These are phyloP conservation scores for Daldinia eschscholtzii DNA, from an alignment of 2,329 filamentous ascomycete genomes.

Conservation along the genomic window DNA sequence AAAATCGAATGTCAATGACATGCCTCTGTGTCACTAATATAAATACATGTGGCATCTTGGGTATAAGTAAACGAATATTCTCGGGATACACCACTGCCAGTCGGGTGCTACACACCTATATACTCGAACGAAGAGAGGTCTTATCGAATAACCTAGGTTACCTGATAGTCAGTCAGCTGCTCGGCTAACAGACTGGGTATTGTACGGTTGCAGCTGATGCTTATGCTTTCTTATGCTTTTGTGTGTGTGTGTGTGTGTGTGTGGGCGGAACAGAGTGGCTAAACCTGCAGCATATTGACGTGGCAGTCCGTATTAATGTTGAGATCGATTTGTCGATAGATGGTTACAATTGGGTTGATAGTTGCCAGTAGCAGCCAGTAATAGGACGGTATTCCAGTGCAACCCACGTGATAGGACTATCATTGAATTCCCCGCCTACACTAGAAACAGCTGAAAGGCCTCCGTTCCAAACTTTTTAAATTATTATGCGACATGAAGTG, in stretches of 20 bases:
- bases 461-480: constrained; percentile 31
- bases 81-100: constrained; percentile 30
- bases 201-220: constrained; percentile 2
- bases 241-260: not conserved
- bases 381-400: constrained; percentile 16
- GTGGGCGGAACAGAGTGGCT: constrained; percentile 34
- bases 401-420: constrained; percentile 38
- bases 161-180: constrained; percentile 16
- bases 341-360: constrained; percentile 27
- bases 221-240: constrained; percentile 17
- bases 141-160: constrained; percentile 6
- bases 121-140: constrained; percentile 19
- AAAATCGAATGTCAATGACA: constrained; percentile 8
- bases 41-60: constrained; percentile 22
- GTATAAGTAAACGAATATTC: constrained; percentile 35
- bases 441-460: constrained; percentile 33
- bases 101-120: constrained; percentile 29
- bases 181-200: constrained; percentile 21
- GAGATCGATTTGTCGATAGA: constrained; percentile 41
- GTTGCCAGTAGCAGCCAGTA: constrained; percentile 36
- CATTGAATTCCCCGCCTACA: constrained; percentile 33
- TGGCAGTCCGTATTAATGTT: constrained; percentile 42
- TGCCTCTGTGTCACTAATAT: constrained; percentile 29
- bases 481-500: constrained; percentile 33
- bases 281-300: constrained; percentile 41